These are phyloP conservation scores for Neonectria neomacrospora DNA, from an alignment of 2,329 filamentous ascomycete species.

Conservation along the genomic window DNA sequence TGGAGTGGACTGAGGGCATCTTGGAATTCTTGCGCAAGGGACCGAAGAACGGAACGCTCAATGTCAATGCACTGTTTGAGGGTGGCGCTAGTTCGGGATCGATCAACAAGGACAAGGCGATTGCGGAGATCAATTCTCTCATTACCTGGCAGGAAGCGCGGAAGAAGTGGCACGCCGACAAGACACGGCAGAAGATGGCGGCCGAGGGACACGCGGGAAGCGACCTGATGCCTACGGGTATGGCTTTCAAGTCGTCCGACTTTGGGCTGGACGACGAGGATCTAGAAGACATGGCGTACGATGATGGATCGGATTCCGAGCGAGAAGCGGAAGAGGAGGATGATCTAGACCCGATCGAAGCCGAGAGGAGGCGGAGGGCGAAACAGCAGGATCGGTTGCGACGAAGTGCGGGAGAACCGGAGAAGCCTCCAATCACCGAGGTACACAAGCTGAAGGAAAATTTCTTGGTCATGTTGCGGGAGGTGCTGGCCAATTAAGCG, in stretches of 20 bases:
- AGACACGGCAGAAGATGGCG: slow-evolving; percentile 99
- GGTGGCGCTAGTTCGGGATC: slow-evolving; percentile 75
- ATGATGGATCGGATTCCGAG: slow-evolving; percentile 73
- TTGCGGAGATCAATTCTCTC: slow-evolving; percentile 83
- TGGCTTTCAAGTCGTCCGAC: slow-evolving; percentile 79
- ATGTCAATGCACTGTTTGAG: slow-evolving; percentile 93
- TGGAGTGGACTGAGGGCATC: slow-evolving; percentile 97
- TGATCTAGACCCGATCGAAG: slow-evolving; percentile 85
- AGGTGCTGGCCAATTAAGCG: slow-evolving; percentile 79
- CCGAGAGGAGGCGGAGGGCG: slow-evolving; percentile 81
- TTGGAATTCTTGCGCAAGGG: slow-evolving; percentile 92
- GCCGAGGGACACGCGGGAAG: slow-evolving; percentile 70
- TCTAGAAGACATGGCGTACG: slow-evolving; percentile 85
- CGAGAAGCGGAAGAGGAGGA: slow-evolving; percentile 81
- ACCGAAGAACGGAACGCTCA: slow-evolving; percentile 84
- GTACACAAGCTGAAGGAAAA: slow-evolving; percentile 82
- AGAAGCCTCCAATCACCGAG: slow-evolving; percentile 82
- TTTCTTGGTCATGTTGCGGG: slow-evolving; percentile 84
- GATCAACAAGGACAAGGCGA: slow-evolving; percentile 77
- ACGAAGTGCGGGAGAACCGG: slow-evolving; percentile 83
- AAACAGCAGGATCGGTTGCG: slow-evolving; percentile 84
- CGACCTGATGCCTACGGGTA: slow-evolving; percentile 63
- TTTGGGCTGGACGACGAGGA: slow-evolving; percentile 92
- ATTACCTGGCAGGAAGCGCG: slow-evolving; percentile 94
- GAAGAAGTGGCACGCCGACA: slow-evolving; percentile 98